phyloP scores from a whole-genome alignment of 164 flowering plant species.

The Vitis vinifera region DNA sequence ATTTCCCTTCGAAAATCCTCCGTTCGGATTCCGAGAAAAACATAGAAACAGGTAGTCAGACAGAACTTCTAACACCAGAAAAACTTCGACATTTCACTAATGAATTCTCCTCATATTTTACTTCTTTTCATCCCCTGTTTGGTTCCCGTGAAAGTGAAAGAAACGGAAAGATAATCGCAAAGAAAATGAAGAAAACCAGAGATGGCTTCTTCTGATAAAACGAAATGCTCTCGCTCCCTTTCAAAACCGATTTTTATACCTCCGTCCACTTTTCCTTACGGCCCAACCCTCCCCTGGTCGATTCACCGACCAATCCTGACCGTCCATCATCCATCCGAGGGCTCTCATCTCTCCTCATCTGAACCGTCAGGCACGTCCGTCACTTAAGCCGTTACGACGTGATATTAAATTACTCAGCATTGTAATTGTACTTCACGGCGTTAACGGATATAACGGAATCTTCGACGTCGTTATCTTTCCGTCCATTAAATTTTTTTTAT shows the following conservation, averaged over 20 bases:
- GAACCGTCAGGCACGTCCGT: slow-evolving; percentile 10
- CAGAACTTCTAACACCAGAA: too few species aligned
- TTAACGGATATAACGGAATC: slow-evolving; percentile 17
- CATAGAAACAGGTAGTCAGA: too few species aligned
- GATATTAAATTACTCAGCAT: background rate
- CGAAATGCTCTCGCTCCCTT: slow-evolving; percentile 38
- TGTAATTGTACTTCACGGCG: slow-evolving; percentile 2
- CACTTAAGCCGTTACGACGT: background rate
- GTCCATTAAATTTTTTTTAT: background rate
- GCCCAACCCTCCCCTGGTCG: slow-evolving; percentile 14
- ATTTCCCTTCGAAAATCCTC: too few species aligned
- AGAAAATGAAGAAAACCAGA: slow-evolving; percentile 13
- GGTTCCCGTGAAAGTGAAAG: slow-evolving; percentile 13
- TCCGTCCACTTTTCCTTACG: slow-evolving; percentile 14
- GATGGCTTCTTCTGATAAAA: slow-evolving; percentile 16
- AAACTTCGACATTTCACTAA: slow-evolving; percentile 13
- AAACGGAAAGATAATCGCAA: slow-evolving; percentile 9
- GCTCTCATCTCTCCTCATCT: slow-evolving; percentile 3
- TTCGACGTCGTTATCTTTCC: slow-evolving; percentile 8
- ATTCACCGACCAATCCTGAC: background rate
- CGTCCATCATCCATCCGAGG: slow-evolving; percentile 23
- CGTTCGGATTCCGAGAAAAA: too few species aligned
- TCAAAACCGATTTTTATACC: slow-evolving; percentile 27
- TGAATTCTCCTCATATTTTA: slow-evolving; percentile 2
- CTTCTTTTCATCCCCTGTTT: background rate